Evolutionary conservation across 371 early-diverging fungal species (phyloP).

Genomic region (Entomophthora muscae): DNA sequence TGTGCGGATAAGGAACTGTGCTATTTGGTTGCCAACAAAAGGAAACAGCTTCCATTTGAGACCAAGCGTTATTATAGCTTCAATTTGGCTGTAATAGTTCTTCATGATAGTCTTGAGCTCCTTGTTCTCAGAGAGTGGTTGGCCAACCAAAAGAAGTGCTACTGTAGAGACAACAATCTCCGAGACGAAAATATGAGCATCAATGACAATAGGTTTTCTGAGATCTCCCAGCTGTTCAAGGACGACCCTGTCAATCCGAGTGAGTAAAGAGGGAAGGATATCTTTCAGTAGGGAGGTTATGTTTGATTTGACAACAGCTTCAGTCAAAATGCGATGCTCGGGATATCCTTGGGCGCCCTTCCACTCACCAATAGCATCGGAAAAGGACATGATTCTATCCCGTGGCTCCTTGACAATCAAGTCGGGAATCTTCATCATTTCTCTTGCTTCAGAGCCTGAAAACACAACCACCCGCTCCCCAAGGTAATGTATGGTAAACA

Average conservation of each 20-base stretch:
- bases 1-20: neutral
- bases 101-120: neutral
- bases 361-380: neutral
- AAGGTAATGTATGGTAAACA: conserved; percentile 4
- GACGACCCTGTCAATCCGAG: neutral
- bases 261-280: neutral
- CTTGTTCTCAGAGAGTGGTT: neutral
- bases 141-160: neutral
- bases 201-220: neutral
- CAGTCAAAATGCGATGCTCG: neutral
- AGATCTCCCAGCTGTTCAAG: neutral
- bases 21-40: neutral
- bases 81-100: neutral
- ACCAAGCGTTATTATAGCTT: neutral
- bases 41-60: neutral
- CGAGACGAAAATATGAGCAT: neutral
- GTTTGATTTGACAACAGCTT: neutral
- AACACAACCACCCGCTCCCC: neutral
- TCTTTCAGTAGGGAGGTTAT: neutral
- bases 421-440: neutral
- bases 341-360: neutral
- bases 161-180: neutral
- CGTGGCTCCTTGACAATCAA: neutral
- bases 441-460: neutral
- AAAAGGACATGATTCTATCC: neutral